These are phyloP conservation scores for Lentinula raphanica DNA, from an alignment of 768 basidiomycete genomes.

Conservation along the genomic window DNA sequence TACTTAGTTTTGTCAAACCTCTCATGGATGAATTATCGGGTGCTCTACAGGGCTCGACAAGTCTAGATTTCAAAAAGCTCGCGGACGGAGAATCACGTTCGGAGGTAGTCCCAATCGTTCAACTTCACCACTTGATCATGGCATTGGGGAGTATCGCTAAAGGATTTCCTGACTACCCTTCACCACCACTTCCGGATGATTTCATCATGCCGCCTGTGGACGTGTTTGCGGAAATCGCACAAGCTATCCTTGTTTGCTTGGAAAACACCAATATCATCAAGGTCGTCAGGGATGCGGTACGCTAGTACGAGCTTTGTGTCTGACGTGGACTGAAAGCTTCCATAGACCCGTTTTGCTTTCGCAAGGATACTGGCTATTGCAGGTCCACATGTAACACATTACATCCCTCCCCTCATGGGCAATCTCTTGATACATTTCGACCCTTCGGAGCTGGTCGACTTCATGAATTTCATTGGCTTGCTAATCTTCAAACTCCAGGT, in stretches of 20 bases:
- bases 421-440: constrained; percentile 91
- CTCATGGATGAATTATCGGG: constrained; percentile 67
- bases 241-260: constrained; percentile 80
- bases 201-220: constrained; percentile 68
- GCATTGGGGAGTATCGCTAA: constrained; percentile 92
- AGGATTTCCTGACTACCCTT: constrained; percentile 91
- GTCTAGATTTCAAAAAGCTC: constrained; percentile 12
- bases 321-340: constrained; percentile 8
- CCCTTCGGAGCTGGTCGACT: constrained; percentile 87
- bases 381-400: constrained; percentile 78
- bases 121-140: constrained; percentile 90
- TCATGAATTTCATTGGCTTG: constrained; percentile 91
- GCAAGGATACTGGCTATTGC: constrained; percentile 88
- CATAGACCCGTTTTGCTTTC: constrained; percentile 87
- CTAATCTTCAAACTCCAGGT: constrained; percentile 91
- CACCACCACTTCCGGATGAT: constrained; percentile 55
- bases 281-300: constrained; percentile 87
- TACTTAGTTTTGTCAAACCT: constrained; percentile 78
- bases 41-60: constrained; percentile 45
- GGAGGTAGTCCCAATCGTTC: constrained; percentile 75
- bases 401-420: constrained; percentile 84
- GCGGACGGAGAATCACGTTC: constrained; percentile 21
- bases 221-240: constrained; percentile 80
- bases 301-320: constrained; percentile 19
- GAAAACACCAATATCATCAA: constrained; percentile 85